Percentiles rank a stretch among this genome's conserved stretches.
These are phyloP conservation scores for Blastobotrys chiropterorum DNA, from an alignment of 805 yeast genomes.

Conservation along the genomic window DNA sequence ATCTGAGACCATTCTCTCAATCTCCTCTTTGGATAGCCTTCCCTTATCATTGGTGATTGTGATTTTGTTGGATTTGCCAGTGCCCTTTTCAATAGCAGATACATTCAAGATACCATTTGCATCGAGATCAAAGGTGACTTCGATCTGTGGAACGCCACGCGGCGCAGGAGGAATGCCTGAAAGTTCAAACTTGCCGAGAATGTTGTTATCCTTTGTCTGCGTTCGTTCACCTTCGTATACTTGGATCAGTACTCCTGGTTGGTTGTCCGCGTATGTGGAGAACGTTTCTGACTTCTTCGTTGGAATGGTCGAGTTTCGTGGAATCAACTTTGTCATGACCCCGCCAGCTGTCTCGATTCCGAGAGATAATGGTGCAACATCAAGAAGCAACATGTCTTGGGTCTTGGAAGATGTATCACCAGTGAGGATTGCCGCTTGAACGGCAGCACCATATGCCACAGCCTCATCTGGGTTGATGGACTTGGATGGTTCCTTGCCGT, in stretches of 20 bases:
- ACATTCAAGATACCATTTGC: constrained; percentile 97
- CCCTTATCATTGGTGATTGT: constrained; percentile 99
- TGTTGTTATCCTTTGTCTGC: constrained; percentile 89
- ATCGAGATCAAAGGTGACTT: constrained; percentile 94
- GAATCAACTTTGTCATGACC: constrained; percentile 96
- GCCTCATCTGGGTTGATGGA: constrained; percentile 98
- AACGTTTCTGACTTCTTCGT: constrained; percentile 95
- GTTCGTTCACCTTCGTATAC: constrained; percentile 98
- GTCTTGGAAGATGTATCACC: constrained; percentile 97
- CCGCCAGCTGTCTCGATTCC: constrained; percentile 99
- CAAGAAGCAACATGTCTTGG: constrained; percentile 87
- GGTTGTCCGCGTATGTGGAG: constrained; percentile 97
- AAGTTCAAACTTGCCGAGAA: constrained; percentile 94
- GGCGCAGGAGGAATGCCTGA: constrained; percentile 98
- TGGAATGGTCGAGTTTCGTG: constrained; percentile 97
- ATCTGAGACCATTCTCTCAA: constrained; percentile 95
- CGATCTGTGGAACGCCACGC: constrained; percentile 97
- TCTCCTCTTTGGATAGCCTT: too few species aligned
- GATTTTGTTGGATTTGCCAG: constrained; percentile 95
- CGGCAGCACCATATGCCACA: constrained; percentile 99
- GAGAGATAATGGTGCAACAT: constrained; percentile 94
- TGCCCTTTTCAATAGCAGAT: constrained; percentile 95
- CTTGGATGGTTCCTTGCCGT: constrained; percentile 95
- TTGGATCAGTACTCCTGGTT: constrained; percentile 97
- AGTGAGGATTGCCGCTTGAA: constrained; percentile 92